Base-by-base conservation (phyloP, 805 yeast genomes). In the Wickerhamiella dianesei region DNA sequence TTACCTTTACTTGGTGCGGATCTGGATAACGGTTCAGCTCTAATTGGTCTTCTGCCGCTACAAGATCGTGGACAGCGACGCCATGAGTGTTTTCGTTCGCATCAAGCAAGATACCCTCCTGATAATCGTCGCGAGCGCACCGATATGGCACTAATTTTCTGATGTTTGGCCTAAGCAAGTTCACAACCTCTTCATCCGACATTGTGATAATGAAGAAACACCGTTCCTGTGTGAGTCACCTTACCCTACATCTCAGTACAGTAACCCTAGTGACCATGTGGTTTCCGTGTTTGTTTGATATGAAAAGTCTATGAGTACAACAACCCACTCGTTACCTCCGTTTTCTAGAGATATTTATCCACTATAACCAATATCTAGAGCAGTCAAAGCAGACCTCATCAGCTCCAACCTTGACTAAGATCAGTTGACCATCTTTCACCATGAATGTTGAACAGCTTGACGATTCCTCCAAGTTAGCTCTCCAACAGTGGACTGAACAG, bases 11-110 rank as follows among this genome's bases (percentile, higher is more conserved):
- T 59, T 89, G 97, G 65, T 92, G 96, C 8, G 98, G 98, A 58
- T 92, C 98, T 16, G 98, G 98, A 62, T 92, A 92, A 58, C 98
- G 73, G 68, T 92, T 80, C 56, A 92, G 75, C 43, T 79, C 80
- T 53, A 77, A 66, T 1, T 54, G 48, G 13, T 61, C 49, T 51
- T 82, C 89, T 1, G 63, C 64, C 1, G 55, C 53, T 3, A 71
- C 62, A 20, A 77, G 53, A 4, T 64, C 63, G 1, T 66, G 49
- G 14, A 86, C 64, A 1, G 94, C 77, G 3, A 96, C 89, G 0
- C 97, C 98, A 59, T 80, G 82, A 2, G 97, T 81, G 62, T 92
- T 92, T 65, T 92, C 98, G 59, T 92, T 92, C 48, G 98, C 98
- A 64, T 92, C 98, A 45, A 92, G 69, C 19, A 92, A 70, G 40